Base-by-base conservation (phyloP, 2,329 filamentous ascomycete genomes). In the Cladosporium sp. region DNA sequence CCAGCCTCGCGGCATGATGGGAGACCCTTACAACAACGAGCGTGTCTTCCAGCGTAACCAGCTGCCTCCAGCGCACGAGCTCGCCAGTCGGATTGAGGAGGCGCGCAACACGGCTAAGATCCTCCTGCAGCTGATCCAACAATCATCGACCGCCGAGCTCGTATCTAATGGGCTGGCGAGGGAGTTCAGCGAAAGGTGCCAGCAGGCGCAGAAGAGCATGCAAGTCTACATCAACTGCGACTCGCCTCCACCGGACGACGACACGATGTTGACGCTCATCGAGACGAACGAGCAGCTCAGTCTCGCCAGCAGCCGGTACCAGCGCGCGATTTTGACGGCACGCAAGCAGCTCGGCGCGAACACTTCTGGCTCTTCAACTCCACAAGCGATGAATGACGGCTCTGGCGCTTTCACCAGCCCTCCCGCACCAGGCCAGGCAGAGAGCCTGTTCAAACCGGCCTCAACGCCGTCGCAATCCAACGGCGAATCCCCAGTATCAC, bases 271-370 rank as follows among this genome's bases (percentile, higher is more conserved):
- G 65, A 91, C 84, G 12, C 74, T 99, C 55, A 96, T 99, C 63
- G 90, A 96, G 68, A 93, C 89, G 12, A 96, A 95, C 66, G 93
- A 97, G 69, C 87, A 92, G 65, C 76, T 99, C 24, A 88, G 89
- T 54, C 82, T 88, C 39, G 85, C 91, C 0, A 77, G 92, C 36
- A 93, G 84, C 56, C 84, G 89, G 64, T 89, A 96, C 68, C 89
- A 95, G 68, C 83, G 90, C 49, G 86, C 89, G 8, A 74, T 95
- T 36, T 72, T 85, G 6, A 72, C 78, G 54, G 82, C 81, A 7
- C 73, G 82, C 40, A 75, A 77, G 43, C 62, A 68, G 3, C 57
- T 67, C 15, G 70, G 69, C 15, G 41, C 56, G 47, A 45, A 60
- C 45, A 40, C 59, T 4, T 27, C 29, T 22, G 47, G 7, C 13